phyloP scores from a whole-genome alignment of 1,284 basidiomycete genomes.

The Ustilago crameri region DNA sequence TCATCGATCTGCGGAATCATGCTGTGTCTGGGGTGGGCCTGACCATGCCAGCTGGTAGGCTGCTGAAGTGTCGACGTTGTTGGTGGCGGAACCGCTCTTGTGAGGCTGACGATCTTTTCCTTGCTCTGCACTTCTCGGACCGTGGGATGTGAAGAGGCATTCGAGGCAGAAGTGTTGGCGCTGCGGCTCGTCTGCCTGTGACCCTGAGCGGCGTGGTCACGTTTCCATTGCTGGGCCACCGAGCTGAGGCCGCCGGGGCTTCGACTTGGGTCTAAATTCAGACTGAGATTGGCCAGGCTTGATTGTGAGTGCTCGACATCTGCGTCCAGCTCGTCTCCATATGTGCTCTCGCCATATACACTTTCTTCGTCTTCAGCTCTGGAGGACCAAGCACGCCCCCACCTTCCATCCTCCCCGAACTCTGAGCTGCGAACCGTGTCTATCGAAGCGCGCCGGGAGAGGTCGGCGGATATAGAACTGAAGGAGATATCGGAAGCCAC shows the following conservation, averaged over 20 bases:
- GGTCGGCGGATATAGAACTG: slow-evolving; percentile 21
- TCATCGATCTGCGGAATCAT: slow-evolving; percentile 34
- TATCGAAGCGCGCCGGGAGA: slow-evolving; percentile 45
- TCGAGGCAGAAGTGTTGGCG: not conserved
- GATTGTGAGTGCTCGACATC: not conserved
- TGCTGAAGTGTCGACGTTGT: slow-evolving; percentile 11
- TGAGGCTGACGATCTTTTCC: slow-evolving; percentile 56
- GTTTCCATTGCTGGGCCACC: slow-evolving; percentile 38
- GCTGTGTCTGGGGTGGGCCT: slow-evolving; percentile 30
- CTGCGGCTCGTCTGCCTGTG: not conserved
- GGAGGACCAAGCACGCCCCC: slow-evolving; percentile 58
- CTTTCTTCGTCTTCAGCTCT: slow-evolving; percentile 58
- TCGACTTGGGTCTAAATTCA: slow-evolving; percentile 19
- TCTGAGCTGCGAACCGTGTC: slow-evolving; percentile 61
- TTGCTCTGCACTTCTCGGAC: slow-evolving; percentile 36
- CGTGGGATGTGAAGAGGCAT: slow-evolving; percentile 13
- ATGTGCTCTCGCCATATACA: slow-evolving; percentile 42
- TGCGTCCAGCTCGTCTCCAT: slow-evolving; percentile 26
- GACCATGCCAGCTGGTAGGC: not conserved
- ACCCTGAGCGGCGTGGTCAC: slow-evolving; percentile 11
- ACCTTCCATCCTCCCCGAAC: slow-evolving; percentile 58
- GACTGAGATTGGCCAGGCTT: slow-evolving; percentile 5
- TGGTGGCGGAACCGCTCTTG: slow-evolving; percentile 27
- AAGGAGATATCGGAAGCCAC: slow-evolving; percentile 55
- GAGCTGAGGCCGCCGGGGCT: slow-evolving; percentile 29